Base-by-base conservation (phyloP, 441 rosid genomes). In the Eutrema salsugineum region DNA sequence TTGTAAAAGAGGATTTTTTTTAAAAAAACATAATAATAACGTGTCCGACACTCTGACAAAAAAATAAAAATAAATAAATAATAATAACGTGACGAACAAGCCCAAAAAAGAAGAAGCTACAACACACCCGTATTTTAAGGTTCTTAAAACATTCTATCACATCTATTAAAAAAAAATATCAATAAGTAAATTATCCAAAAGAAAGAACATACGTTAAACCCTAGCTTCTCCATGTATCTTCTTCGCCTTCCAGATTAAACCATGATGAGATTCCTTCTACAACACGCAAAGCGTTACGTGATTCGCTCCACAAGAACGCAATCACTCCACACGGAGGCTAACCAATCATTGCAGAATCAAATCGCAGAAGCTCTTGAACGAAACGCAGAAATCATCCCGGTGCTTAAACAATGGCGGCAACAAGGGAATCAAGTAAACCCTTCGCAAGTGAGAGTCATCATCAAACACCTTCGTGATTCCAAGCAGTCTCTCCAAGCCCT, bases 351-450 rank as follows among this genome's bases (percentile, higher is more conserved):
- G 30, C 56, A 63, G 32, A 8, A 47, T 8, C 56, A 14, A 7
- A 35, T 63, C 27, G 1, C 68, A 8, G 56, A 47, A 4, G 56
- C 68, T 63, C 32, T 63, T 36, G 43, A 47, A 32, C 68, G 11
- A 11, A 63, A 63, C 11, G 68, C 68, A 19, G 42, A 63, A 19
- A 63, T 63, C 44, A 48, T 63, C 47, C 68, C 56, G 32, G 68
- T 63, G 32, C 32, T 33, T 4, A 32, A 63, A 19, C 8, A 8
- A 5, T 40, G 68, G 68, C 68, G 68, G 19, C 56, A 32, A 47
- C 43, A 46, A 17, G 55, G 55, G 30, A 63, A 63, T 46, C 68
- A 46, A 2, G 53, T 63, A 0, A 30, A 46, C 68, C 68, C 68
- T 44, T 46, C 68, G 2, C 68, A 63, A 5, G 42, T 46, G 12